Percentiles rank a stretch among this genome's conserved stretches.
Conservation (phyloP, 73 alveolate genomes). For the Tetrahymena elliotti region DNA sequence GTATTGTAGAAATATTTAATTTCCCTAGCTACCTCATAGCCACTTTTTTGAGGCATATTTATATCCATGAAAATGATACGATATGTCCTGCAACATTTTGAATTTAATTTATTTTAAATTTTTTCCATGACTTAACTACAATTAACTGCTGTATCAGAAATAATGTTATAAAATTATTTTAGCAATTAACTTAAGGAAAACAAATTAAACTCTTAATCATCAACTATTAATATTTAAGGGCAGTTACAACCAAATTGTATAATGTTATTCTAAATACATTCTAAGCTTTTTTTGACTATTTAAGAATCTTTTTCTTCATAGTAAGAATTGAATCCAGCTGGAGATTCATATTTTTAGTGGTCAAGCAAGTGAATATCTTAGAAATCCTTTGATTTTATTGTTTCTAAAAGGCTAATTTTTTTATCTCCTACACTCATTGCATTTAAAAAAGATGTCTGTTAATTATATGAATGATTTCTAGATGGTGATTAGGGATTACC, state of each 20-base stretch:
- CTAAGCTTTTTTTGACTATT: neutral
- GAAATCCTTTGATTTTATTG: neutral
- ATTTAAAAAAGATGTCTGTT: neutral
- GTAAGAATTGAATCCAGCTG: neutral
- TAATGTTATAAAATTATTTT: neutral
- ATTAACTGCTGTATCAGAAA: neutral
- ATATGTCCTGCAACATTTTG: neutral
- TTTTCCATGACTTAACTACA: neutral
- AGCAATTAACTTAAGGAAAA: neutral
- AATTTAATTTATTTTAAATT: neutral
- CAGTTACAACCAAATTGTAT: neutral
- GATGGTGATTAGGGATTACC: neutral
- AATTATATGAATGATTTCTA: neutral
- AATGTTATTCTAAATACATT: neutral
- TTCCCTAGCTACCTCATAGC: conserved; percentile 11
- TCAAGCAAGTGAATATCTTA: neutral
- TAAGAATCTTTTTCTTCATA: neutral
- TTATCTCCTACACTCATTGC: neutral
- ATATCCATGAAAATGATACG: conserved; percentile 33
- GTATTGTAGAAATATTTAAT: neutral
- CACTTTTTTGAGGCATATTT: conserved; percentile 36
- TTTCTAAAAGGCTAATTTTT: neutral
- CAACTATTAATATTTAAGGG: neutral
- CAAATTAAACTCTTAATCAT: neutral
- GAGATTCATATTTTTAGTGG: neutral